phyloP scores from a whole-genome alignment of 1,139 yeast species.

The Suhomyces wounanorum region DNA sequence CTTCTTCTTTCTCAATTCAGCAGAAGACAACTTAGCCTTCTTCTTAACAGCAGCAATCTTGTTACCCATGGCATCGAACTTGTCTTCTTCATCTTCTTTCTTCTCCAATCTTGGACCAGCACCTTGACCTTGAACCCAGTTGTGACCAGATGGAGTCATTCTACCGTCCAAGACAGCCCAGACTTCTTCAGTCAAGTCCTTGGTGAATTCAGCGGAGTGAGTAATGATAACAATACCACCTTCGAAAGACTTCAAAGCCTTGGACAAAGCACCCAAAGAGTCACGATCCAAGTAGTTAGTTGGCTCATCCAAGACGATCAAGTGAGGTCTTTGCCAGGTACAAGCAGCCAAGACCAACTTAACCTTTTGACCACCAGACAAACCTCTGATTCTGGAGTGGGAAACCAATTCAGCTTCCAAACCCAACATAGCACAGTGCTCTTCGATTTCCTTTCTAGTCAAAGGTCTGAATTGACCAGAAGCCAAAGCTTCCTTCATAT shows the following conservation, averaged over 20 bases:
- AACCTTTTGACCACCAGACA: conserved; percentile 99
- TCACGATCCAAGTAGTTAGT: conserved; percentile 99
- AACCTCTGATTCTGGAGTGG: conserved; percentile 99
- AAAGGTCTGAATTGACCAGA: conserved; percentile 99
- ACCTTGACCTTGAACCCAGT: conserved; percentile 99
- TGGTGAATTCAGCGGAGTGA: conserved; percentile 99
- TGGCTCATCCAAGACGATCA: conserved; percentile 98
- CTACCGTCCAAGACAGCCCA: conserved; percentile 98
- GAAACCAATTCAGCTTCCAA: conserved; percentile 98
- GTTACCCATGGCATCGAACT: conserved; percentile 99
- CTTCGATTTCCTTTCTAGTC: conserved; percentile 99
- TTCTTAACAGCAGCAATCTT: conserved; percentile 95
- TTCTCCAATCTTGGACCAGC: conserved; percentile 96
- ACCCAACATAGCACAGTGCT: conserved; percentile 98
- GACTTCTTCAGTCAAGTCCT: conserved; percentile 98
- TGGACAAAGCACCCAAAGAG: conserved; percentile 98
- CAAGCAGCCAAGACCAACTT: conserved; percentile 99
- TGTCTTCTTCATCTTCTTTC: conserved; percentile 98
- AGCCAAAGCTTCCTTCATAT: conserved; percentile 99
- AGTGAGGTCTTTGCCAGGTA: conserved; percentile 99
- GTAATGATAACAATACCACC: conserved; percentile 99
- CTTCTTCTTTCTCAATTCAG: conserved; percentile 99
- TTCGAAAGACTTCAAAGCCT: conserved; percentile 97
- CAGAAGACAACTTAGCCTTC: conserved; percentile 97
- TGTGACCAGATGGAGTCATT: conserved; percentile 99